Conservation (phyloP, 2,329 filamentous ascomycete species). For the Mariannaea sp. region DNA sequence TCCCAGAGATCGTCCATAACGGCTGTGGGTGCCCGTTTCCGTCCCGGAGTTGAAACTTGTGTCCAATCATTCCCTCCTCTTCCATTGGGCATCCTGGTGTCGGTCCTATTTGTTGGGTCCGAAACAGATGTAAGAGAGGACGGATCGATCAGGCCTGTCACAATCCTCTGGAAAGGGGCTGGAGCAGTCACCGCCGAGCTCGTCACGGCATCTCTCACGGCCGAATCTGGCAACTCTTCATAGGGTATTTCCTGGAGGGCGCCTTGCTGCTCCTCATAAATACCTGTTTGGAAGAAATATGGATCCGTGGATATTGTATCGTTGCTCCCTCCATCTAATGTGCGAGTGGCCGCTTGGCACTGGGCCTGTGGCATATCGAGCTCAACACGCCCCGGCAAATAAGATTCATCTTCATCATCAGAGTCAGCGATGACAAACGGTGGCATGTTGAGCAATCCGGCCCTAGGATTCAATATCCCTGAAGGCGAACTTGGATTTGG, state of each 20-base stretch:
- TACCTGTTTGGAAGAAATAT: slow-evolving; percentile 51
- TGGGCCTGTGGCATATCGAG: slow-evolving; percentile 8
- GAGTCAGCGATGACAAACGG: slow-evolving; percentile 46
- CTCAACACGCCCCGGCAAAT: slow-evolving; percentile 25
- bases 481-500: slow-evolving; percentile 9
- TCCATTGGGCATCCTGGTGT: slow-evolving; percentile 17
- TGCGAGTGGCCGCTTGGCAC: slow-evolving; percentile 21
- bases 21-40: slow-evolving; percentile 30
- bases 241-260: slow-evolving; percentile 34
- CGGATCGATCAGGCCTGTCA: slow-evolving; percentile 35
- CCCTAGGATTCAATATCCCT: background rate
- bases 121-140: slow-evolving; percentile 37
- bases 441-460: slow-evolving; percentile 30
- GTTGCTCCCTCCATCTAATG: slow-evolving; percentile 36
- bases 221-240: slow-evolving; percentile 14
- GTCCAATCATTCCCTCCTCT: slow-evolving; percentile 37
- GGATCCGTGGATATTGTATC: slow-evolving; percentile 52
- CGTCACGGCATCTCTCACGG: slow-evolving; percentile 20
- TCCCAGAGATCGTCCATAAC: slow-evolving; percentile 48
- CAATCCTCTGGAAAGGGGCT: slow-evolving; percentile 36
- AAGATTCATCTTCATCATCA: slow-evolving; percentile 43
- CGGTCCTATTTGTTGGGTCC: slow-evolving; percentile 34
- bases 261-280: slow-evolving; percentile 54
- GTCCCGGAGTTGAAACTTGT: slow-evolving; percentile 42
- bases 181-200: slow-evolving; percentile 37